Evolutionary conservation across 148 eudicot genomes (phyloP).

Genomic region (Rhododendron ovatum): DNA sequence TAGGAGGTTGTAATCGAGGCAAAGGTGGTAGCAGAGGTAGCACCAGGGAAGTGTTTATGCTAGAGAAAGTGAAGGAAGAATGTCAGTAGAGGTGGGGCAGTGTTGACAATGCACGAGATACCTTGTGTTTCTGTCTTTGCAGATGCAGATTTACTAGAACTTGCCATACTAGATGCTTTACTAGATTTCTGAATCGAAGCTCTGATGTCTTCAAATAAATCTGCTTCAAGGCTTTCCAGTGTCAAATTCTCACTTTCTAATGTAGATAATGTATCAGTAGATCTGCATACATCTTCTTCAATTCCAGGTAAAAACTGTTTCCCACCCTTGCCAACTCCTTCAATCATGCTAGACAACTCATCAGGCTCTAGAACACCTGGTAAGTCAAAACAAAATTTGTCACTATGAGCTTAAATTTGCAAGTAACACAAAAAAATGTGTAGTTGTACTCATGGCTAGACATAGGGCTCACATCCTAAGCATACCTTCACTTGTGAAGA

Average conservation of each 20-base stretch:
- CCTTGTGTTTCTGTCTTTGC: constrained; percentile 21
- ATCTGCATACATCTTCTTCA: constrained; percentile 69
- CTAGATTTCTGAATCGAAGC: constrained; percentile 89
- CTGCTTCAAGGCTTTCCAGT: constrained; percentile 72
- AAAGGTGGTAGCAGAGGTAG: not conserved
- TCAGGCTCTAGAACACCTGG: constrained; percentile 89
- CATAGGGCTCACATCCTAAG: not conserved
- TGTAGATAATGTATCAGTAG: constrained; percentile 73
- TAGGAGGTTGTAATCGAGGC: not conserved
- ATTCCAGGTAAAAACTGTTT: constrained; percentile 59
- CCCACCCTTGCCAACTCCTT: constrained; percentile 43
- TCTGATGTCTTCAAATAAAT: constrained; percentile 83
- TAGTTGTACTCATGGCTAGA: not conserved
- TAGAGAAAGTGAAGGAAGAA: not conserved
- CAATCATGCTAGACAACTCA: constrained; percentile 83
- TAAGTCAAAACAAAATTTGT: not conserved
- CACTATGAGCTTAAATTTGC: not conserved
- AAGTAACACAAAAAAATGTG: not conserved
- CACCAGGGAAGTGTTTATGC: not conserved
- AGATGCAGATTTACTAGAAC: constrained; percentile 18
- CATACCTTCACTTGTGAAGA: constrained; percentile 86
- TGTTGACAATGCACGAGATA: not conserved
- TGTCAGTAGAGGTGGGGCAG: not conserved
- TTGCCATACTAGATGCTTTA: constrained; percentile 29
- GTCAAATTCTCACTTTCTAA: constrained; percentile 73